Conservation (phyloP, 768 basidiomycete genomes). For the Russula foetens region DNA sequence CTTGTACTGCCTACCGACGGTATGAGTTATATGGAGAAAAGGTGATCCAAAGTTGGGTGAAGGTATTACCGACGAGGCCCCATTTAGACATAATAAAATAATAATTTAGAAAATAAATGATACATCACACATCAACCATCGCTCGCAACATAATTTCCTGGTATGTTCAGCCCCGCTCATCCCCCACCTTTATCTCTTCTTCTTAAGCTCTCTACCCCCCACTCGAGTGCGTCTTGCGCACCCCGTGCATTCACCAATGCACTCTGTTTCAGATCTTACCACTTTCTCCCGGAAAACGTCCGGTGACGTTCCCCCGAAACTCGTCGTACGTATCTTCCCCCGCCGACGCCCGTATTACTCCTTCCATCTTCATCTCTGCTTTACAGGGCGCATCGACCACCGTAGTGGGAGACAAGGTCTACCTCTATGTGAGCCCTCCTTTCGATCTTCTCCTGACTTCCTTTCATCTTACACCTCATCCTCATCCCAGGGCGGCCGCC, state of each 20-base stretch:
- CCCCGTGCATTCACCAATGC: slow-evolving; percentile 32
- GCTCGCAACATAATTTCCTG: background rate
- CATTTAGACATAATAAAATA: no score
- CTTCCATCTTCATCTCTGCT: slow-evolving; percentile 1
- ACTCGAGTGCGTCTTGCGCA: background rate
- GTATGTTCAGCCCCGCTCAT: background rate
- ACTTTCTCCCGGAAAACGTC: slow-evolving; percentile 76
- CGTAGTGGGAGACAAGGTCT: slow-evolving; percentile 80
- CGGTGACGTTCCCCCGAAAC: slow-evolving; percentile 82
- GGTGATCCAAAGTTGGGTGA: background rate
- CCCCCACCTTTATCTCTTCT: background rate
- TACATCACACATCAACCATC: background rate
- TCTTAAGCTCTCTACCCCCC: background rate
- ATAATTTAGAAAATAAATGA: no score
- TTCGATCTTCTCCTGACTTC: background rate
- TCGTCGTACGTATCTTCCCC: slow-evolving; percentile 55
- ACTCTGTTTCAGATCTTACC: slow-evolving; percentile 85
- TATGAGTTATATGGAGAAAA: background rate
- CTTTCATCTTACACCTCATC: background rate
- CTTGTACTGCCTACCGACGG: no score
- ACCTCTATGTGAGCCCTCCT: slow-evolving; percentile 62
- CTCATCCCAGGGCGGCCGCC: slow-evolving; percentile 74
- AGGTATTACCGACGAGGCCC: background rate
- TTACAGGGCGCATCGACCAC: slow-evolving; percentile 83
- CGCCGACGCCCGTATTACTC: background rate